phyloP scores from a whole-genome alignment of 441 rosid genomes.

The Cnidoscolus chayamansa region DNA sequence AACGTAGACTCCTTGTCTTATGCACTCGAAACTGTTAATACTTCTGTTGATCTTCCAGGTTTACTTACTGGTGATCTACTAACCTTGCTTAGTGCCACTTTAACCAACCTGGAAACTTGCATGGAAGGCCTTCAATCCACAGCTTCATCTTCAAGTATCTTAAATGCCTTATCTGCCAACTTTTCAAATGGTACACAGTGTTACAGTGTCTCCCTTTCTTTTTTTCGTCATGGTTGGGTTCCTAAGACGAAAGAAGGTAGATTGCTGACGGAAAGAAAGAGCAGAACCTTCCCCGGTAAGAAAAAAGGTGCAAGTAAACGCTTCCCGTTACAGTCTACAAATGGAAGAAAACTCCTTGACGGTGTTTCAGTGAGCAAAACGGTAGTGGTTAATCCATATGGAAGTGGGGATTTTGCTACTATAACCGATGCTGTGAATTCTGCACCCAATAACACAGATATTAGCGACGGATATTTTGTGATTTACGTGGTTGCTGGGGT shows the following conservation, averaged over 20 bases:
- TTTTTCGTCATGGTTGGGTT: not conserved
- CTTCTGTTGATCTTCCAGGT: constrained; percentile 16
- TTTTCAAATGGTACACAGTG: not conserved
- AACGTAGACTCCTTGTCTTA: constrained; percentile 38
- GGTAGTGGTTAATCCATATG: constrained; percentile 4
- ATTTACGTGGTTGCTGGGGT: constrained; percentile 38
- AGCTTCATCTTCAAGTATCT: not conserved
- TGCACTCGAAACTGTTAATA: constrained; percentile 12
- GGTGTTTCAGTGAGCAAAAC: not conserved
- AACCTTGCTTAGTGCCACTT: constrained; percentile 10
- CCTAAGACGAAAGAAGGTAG: not conserved
- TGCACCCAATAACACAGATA: not conserved
- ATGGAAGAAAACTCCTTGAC: not conserved
- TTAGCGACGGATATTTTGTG: constrained; percentile 22
- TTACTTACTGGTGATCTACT: constrained; percentile 17
- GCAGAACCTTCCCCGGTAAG: not conserved
- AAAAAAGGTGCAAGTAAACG: not conserved
- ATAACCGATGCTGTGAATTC: not conserved
- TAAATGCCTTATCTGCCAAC: not conserved
- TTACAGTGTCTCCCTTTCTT: not conserved
- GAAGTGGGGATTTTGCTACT: not conserved
- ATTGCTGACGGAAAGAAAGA: not conserved
- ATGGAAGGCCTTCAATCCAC: not conserved
- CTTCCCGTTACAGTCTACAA: not conserved
- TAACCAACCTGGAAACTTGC: constrained; percentile 3